Evolutionary conservation across 495 filamentous ascomycete genomes (phyloP).

Genomic region (Darksidea phi): DNA sequence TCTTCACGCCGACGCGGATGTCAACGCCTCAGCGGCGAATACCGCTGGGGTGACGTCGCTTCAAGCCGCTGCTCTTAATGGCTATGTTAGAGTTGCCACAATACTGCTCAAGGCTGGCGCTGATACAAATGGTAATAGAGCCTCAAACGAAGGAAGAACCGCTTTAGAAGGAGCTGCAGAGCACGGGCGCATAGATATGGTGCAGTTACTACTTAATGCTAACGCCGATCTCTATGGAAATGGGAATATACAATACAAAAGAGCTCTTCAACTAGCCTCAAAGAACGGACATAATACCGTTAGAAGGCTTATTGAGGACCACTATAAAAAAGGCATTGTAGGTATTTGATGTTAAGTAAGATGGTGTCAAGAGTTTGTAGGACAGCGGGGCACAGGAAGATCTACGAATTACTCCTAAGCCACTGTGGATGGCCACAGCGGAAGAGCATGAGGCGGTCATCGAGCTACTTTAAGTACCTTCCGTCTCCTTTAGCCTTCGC

Average conservation of each 20-base stretch:
- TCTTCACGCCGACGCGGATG: not conserved
- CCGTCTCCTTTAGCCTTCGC: too few relatives aligned
- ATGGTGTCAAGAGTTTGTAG: too few relatives aligned
- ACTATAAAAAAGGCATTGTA: too few relatives aligned
- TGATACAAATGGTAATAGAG: not conserved
- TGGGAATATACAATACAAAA: not conserved
- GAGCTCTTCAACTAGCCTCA: not conserved
- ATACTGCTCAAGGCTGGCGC: not conserved
- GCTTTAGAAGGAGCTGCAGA: not conserved
- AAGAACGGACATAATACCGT: not conserved
- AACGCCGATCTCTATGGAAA: not conserved
- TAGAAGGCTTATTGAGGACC: too few relatives aligned
- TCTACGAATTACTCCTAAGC: too few relatives aligned
- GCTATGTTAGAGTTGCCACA: not conserved
- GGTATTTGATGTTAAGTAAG: too few relatives aligned
- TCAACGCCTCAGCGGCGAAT: not conserved
- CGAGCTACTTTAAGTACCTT: too few relatives aligned
- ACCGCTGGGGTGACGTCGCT: not conserved
- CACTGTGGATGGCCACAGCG: too few relatives aligned
- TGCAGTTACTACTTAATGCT: not conserved
- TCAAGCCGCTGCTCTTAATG: not conserved
- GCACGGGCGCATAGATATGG: not conserved
- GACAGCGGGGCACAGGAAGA: too few relatives aligned
- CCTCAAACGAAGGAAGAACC: not conserved
- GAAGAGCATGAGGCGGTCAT: too few relatives aligned